Evolutionary conservation across 2,329 filamentous ascomycete genomes (phyloP), one percentile per base, ranked within the genome.

Genomic region (Diatrype stigma): DNA sequence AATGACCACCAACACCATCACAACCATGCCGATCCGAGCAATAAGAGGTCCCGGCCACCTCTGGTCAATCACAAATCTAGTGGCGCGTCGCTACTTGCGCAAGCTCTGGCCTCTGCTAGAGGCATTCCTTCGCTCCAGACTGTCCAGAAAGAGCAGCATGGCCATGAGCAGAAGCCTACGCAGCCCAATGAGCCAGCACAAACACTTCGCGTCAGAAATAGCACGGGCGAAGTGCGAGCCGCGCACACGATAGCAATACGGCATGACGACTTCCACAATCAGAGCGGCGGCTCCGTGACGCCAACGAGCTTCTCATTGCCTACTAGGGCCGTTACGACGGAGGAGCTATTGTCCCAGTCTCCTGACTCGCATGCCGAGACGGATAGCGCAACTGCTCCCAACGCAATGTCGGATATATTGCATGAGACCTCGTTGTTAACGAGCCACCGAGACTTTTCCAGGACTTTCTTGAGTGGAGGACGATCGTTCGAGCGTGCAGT

Each of bases 101-200:
- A 82, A 68, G 79, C 79, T 63, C 71, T 82, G 65, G 79, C 79
- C 64, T 79, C 78, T 68, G 79, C 79, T 63, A 77, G 79, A 62
- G 79, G 78, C 62, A 79, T 81, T 46, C 66, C 62, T 46, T 58
- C 59, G 48, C 56, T 63, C 19, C 59, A 64, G 50, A 50, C 57
- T 26, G 49, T 60, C 48, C 56, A 58, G 48, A 45, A 60, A 55
- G 62, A 62, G 26, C 56, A 62, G 47, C 64, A 58, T 48, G 62
- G 52, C 48, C 53, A 51, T 47, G 59, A 59, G 51, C 56, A 61
- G 52, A 61, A 58, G 51, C 47, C 55, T 40, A 40, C 49, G 46
- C 54, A 57, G 42, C 45, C 51, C 47, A 55, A 59, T 56, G 55
- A 58, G 47, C 49, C 55, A 34, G 52, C 35, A 44, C 57, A 52